Conservation (phyloP, 2,329 filamentous ascomycete genomes). For the Metarhizium rileyi region DNA sequence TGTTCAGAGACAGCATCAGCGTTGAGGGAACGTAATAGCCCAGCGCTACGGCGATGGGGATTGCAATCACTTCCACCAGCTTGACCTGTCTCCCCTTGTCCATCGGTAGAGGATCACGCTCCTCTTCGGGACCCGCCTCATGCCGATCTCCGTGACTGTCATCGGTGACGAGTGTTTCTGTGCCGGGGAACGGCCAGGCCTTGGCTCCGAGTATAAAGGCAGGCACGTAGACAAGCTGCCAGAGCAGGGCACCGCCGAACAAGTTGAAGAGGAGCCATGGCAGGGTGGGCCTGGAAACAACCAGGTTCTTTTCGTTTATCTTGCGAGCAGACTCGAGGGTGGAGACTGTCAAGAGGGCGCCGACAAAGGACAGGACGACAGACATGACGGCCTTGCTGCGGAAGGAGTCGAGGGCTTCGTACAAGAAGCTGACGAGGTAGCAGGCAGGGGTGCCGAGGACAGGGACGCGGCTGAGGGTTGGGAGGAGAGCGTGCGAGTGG, state of each 20-base stretch:
- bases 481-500: constrained; percentile 36
- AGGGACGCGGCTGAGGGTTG: constrained; percentile 33
- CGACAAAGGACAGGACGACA: constrained; percentile 33
- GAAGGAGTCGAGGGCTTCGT: constrained; percentile 29
- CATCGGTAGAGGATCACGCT: background rate
- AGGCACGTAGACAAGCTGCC: constrained; percentile 41
- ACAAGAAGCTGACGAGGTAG: constrained; percentile 42
- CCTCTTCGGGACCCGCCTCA: background rate
- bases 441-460: constrained; percentile 36
- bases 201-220: constrained; percentile 35
- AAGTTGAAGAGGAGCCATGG: constrained; percentile 40
- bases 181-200: constrained; percentile 15
- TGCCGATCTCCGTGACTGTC: constrained; percentile 15
- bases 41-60: constrained; percentile 37
- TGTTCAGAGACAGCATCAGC: constrained; percentile 33
- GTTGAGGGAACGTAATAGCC: constrained; percentile 38
- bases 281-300: constrained; percentile 28
- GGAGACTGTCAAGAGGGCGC: constrained; percentile 37
- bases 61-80: constrained; percentile 46
- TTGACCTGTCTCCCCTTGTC: constrained; percentile 18
- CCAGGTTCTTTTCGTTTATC: constrained; percentile 25
- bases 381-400: constrained; percentile 32
- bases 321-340: constrained; percentile 39
- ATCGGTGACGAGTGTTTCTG: constrained; percentile 1
- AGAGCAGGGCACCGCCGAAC: constrained; percentile 38